Evolutionary conservation across 2,329 filamentous ascomycete species (phyloP).

Genomic region (Fusarium musae): DNA sequence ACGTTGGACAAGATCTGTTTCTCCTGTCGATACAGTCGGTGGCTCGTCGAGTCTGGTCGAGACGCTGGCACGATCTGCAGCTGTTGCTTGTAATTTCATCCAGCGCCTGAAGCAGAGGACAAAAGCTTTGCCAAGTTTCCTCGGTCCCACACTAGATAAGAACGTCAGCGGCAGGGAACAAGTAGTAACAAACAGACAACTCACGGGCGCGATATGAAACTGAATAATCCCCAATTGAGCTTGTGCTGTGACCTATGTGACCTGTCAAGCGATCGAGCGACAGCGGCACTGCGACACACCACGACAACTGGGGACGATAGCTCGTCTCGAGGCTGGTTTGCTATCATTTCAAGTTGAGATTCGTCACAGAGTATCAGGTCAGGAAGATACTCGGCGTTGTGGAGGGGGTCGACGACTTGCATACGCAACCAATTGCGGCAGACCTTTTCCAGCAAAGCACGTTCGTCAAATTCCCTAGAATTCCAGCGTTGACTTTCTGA

Average conservation of each 20-base stretch:
- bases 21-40: neutral
- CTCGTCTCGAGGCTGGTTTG: neutral
- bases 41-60: conserved; percentile 19
- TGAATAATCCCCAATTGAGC: conserved; percentile 43
- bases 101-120: conserved; percentile 44
- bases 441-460: conserved; percentile 9
- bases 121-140: conserved; percentile 52
- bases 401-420: conserved; percentile 13
- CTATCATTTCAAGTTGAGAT: neutral
- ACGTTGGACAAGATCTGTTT: neutral
- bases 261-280: conserved; percentile 42
- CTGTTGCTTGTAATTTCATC: conserved; percentile 30
- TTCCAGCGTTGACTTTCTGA: neutral
- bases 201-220: conserved; percentile 53
- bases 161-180: neutral
- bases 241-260: conserved; percentile 32
- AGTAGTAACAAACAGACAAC: neutral
- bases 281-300: conserved; percentile 47
- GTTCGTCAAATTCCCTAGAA: conserved; percentile 3
- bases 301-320: conserved; percentile 45
- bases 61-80: conserved; percentile 21
- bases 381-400: conserved; percentile 16
- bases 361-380: conserved; percentile 45
- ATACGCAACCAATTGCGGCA: conserved; percentile 25
- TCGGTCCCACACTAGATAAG: conserved; percentile 49